Conservation (phyloP, 164 flowering plant species). For the Macadamia integrifolia region DNA sequence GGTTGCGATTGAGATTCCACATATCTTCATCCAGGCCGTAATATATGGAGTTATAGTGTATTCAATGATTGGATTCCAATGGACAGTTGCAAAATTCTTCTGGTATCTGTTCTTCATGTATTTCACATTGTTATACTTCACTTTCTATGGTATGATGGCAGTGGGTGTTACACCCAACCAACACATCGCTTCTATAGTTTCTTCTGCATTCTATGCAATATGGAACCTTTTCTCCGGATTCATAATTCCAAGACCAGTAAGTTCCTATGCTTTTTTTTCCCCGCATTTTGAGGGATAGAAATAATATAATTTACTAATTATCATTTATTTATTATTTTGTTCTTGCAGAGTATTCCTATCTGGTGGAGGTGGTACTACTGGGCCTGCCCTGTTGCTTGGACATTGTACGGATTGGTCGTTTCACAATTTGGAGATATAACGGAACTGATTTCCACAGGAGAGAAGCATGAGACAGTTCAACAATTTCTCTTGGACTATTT, state of each 20-base stretch:
- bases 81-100: slow-evolving; percentile 44
- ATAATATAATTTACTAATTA: no score
- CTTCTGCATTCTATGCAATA: slow-evolving; percentile 22
- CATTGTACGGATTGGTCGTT: slow-evolving; percentile 36
- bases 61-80: slow-evolving; percentile 56
- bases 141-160: slow-evolving; percentile 55
- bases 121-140: slow-evolving; percentile 47
- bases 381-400: slow-evolving; percentile 37
- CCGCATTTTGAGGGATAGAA: no score
- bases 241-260: slow-evolving; percentile 30
- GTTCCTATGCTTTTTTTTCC: background rate
- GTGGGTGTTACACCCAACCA: slow-evolving; percentile 50
- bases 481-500: slow-evolving; percentile 29
- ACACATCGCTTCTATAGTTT: slow-evolving; percentile 28
- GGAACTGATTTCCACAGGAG: slow-evolving; percentile 16
- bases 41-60: slow-evolving; percentile 38
- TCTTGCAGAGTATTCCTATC: slow-evolving; percentile 33
- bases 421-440: slow-evolving; percentile 38
- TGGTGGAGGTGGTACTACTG: slow-evolving; percentile 12
- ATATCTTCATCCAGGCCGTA: slow-evolving; percentile 30
- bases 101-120: slow-evolving; percentile 49
- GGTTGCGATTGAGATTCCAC: slow-evolving; percentile 37
- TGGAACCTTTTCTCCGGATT: slow-evolving; percentile 53
- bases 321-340: background rate
- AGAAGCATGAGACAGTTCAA: slow-evolving; percentile 15